Percentiles rank a stretch among this genome's conserved stretches.
Evolutionary conservation across 106 monocot genomes (phyloP).

Genomic region (Vanilla planifolia): DNA sequence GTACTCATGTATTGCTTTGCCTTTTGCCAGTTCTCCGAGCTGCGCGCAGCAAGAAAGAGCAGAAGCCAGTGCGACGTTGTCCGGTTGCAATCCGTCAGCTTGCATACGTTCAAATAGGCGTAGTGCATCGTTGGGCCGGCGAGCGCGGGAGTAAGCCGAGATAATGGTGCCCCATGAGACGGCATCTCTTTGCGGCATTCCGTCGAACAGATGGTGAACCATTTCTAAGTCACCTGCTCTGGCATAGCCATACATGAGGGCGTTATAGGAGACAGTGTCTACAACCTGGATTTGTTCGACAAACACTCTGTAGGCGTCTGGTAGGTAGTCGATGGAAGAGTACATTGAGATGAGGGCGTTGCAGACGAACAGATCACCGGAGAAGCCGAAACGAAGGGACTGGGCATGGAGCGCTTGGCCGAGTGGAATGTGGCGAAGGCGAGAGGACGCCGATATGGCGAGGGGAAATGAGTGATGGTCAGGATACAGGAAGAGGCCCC

Average conservation of each 20-base stretch:
- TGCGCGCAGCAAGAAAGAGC: conserved; percentile 48
- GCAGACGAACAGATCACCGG: conserved; percentile 14
- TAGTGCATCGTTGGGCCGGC: conserved; percentile 11
- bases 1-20: conserved; percentile 33
- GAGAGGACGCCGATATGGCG: conserved; percentile 26
- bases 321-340: conserved; percentile 8
- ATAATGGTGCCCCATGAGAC: conserved; percentile 57
- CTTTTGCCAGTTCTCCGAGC: conserved; percentile 30
- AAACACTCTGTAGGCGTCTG: conserved; percentile 25
- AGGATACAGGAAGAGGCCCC: conserved; percentile 27
- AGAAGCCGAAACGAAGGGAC: conserved; percentile 25
- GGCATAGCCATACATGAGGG: conserved; percentile 31
- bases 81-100: conserved; percentile 13
- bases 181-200: conserved; percentile 34
- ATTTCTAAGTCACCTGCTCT: conserved; percentile 9
- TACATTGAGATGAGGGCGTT: conserved; percentile 45
- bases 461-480: conserved; percentile 55
- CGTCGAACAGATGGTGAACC: conserved; percentile 40
- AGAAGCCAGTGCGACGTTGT: conserved; percentile 37
- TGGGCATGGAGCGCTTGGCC: conserved; percentile 29
- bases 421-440: conserved; percentile 4
- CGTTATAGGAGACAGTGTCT: conserved; percentile 44
- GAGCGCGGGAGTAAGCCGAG: conserved; percentile 19
- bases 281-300: background rate
- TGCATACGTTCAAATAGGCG: conserved; percentile 45